Evolutionary conservation across 768 basidiomycete species (phyloP), one percentile per base, ranked within the genome.

Genomic region (Trametes coccinea): DNA sequence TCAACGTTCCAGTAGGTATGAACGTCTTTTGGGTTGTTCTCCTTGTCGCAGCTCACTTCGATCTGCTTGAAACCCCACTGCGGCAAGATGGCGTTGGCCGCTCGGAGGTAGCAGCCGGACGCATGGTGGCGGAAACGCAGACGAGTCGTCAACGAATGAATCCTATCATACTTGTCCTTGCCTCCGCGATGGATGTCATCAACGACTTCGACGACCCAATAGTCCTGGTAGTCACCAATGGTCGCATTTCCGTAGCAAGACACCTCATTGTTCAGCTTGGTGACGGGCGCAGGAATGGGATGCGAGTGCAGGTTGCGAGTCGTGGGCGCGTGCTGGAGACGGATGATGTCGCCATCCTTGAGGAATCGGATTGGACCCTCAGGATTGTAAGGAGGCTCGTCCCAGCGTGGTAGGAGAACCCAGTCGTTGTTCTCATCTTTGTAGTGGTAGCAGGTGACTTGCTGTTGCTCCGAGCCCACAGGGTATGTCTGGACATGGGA

Each of bases 51-150:
- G 67, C 86, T 90, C 49, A 98, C 95, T 73, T 99, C 97, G 54
- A 98, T 82, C 77, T 99, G 96, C 77, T 99, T 98, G 83, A 97
- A 98, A 10, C 96, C 96, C 97, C 97, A 99, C 75, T 96, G 93
- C 1, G 97, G 97, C 41, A 99, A 75, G 54, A 92, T 80, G 2
- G 87, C 84, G 74, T 95, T 98, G 37, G 91, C 89, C 7, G 97
- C 95, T 10, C 88, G 82, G 46, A 98, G 74, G 75, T 97, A 98
- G 73, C 95, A 99, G 5, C 91, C 92, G 27, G 91, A 77, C 45
- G 74, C 74, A 53, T 83, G 70, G 72, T 99, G 96, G 62, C 80
- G 82, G 78, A 98, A 89, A 61, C 96, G 81, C 75, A 98, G 71
- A 31, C 93, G 80, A 2, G 96, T 98, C 43, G 96, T 97, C 53